These are phyloP conservation scores for Arthroderma uncinatum DNA, from an alignment of 2,329 filamentous ascomycete species.

Conservation along the genomic window DNA sequence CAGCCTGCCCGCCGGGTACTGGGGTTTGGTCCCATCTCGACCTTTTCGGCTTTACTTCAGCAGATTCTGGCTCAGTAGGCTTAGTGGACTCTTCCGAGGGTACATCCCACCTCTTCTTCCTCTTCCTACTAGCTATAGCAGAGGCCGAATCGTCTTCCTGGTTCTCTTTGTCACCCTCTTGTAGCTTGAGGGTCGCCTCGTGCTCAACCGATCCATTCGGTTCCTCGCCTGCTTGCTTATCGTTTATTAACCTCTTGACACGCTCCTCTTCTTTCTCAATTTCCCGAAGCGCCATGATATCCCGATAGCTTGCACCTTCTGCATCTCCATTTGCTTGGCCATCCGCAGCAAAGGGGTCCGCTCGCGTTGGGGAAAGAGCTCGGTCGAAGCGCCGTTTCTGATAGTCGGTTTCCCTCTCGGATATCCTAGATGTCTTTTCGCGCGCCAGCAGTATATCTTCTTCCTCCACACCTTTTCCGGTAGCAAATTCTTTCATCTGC, in stretches of 20 bases:
- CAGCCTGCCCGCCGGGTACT: conserved; percentile 45
- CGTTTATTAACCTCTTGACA: conserved; percentile 66
- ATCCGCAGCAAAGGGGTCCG: conserved; percentile 73
- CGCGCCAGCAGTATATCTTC: conserved; percentile 76
- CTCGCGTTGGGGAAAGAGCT: conserved; percentile 66
- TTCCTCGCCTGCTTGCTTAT: conserved; percentile 51
- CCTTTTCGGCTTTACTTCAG: conserved; percentile 56
- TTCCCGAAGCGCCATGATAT: conserved; percentile 82
- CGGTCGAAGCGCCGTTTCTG: conserved; percentile 92
- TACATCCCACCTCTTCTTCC: conserved; percentile 94
- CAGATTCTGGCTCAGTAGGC: conserved; percentile 37
- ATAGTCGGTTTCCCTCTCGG: conserved; percentile 91
- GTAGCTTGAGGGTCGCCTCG: conserved; percentile 60
- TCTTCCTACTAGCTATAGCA: conserved; percentile 56
- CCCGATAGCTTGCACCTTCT: conserved; percentile 72
- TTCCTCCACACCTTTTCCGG: conserved; percentile 75
- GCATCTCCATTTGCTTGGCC: conserved; percentile 54
- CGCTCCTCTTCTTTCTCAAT: conserved; percentile 88
- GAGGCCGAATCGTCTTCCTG: conserved; percentile 58
- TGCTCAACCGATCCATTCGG: conserved; percentile 53
- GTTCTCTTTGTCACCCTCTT: conserved; percentile 57
- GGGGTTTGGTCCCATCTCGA: conserved; percentile 84
- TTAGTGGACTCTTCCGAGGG: conserved; percentile 47
- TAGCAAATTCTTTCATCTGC: conserved; percentile 89
- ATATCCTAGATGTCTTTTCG: conserved; percentile 83